These are phyloP conservation scores for Rhizopus sp. DNA, from an alignment of 371 early-diverging fungal genomes.

Conservation along the genomic window DNA sequence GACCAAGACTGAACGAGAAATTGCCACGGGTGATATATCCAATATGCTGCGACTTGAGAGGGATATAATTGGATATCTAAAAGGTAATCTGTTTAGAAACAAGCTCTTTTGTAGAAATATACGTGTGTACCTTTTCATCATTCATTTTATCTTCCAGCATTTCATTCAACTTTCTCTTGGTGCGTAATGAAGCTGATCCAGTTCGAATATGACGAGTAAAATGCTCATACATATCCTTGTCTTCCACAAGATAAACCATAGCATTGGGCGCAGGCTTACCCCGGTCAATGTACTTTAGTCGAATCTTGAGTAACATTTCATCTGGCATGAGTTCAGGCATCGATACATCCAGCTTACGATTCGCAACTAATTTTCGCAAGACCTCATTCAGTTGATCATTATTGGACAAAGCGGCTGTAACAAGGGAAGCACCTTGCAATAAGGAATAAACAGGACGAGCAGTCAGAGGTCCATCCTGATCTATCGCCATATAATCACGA, in stretches of 20 bases:
- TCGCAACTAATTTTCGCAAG: constrained; percentile 1
- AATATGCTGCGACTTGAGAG: constrained; percentile 40
- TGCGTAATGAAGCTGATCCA: constrained; percentile 3
- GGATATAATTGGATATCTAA: constrained; percentile 9
- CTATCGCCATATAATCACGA: constrained; percentile 16
- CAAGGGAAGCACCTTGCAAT: constrained; percentile 11
- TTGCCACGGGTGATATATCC: constrained; percentile 77
- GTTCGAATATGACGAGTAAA: constrained; percentile 8
- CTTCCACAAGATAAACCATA: constrained; percentile 49
- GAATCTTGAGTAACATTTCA: constrained; percentile 48
- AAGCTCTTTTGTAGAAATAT: neutral
- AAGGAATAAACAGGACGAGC: constrained; percentile 15
- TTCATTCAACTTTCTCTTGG: constrained; percentile 17
- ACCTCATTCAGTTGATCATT: neutral
- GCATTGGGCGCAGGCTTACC: constrained; percentile 57
- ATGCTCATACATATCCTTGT: constrained; percentile 27
- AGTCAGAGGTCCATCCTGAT: constrained; percentile 1
- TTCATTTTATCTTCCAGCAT: constrained; percentile 5
- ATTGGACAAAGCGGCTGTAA: constrained; percentile 5
- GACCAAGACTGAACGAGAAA: constrained; percentile 67
- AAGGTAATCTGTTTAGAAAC: neutral
- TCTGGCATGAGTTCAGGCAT: constrained; percentile 5
- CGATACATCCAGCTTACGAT: constrained; percentile 8
- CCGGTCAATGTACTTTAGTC: constrained; percentile 43
- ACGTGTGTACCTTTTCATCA: constrained; percentile 10